phyloP scores from a whole-genome alignment of 345 rosid species.

The Heritiera fomes region DNA sequence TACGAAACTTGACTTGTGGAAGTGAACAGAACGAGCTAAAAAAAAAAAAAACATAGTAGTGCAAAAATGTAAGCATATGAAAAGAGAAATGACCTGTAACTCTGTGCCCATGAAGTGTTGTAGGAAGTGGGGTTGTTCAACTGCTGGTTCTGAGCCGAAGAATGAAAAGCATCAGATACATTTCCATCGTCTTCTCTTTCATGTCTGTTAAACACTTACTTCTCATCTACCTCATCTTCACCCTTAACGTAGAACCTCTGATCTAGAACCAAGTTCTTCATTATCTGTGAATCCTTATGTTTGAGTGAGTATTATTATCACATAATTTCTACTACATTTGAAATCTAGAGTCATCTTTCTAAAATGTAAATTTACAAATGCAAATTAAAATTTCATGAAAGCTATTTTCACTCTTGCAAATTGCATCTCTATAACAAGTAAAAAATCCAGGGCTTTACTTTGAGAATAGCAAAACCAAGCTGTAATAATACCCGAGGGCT shows the following conservation, averaged over 20 bases:
- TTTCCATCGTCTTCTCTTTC: too few relatives aligned
- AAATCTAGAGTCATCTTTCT: neutral
- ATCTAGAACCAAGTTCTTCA: too few relatives aligned
- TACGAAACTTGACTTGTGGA: neutral
- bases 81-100: conserved; percentile 61
- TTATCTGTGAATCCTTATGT: neutral
- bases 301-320: neutral
- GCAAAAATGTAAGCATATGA: neutral
- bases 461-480: too few relatives aligned
- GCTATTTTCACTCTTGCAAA: too few relatives aligned
- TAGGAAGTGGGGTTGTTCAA: conserved; percentile 56
- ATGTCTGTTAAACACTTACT: too few relatives aligned
- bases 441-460: too few relatives aligned
- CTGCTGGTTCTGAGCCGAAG: conserved; percentile 39
- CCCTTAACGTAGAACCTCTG: too few relatives aligned
- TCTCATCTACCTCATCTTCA: too few relatives aligned
- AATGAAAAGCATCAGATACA: conserved; percentile 56
- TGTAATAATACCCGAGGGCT: too few relatives aligned
- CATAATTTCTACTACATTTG: neutral
- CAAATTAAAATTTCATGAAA: neutral
- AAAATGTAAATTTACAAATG: neutral
- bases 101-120: conserved; percentile 81
- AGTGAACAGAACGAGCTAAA: neutral
- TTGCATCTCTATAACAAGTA: neutral
- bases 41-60: conserved; percentile 11